Base-by-base conservation (phyloP, 352 stramenopile genomes). In the Elongisporangium anandrum region DNA sequence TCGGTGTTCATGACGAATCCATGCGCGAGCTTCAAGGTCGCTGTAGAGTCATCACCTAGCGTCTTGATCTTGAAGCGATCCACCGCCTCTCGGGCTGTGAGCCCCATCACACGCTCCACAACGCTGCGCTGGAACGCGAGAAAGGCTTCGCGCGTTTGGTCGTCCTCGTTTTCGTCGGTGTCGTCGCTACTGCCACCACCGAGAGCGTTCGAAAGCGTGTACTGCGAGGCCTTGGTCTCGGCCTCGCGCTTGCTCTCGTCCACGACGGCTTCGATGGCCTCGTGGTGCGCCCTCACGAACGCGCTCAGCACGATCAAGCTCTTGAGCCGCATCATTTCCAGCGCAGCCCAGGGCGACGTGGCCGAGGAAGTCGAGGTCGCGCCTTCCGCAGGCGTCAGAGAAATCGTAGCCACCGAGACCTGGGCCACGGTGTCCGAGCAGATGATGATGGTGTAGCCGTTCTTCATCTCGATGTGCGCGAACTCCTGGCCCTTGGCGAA, bases 141-240 rank as follows among this genome's bases (percentile, higher is more conserved):
- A 50, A 88, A 88, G 24, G 63, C 59, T 17, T 79, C 69, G 39
- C 74, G 56, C 4, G 77, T 83, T 4, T 52, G 54, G 41, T 69
- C 68, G 17, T 67, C 57, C 50, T 22, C 67, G 7, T 47, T 56
- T 17, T 67, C 53, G 49, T 65, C 41, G 38, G 72, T 63, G 4
- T 65, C 68, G 47, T 54, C 64, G 13, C 34, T 45, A 17, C 26
- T 22, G 24, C 51, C 41, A 4, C 67, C 56, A 10, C 52, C 51
- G 13, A 88, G 56, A 20, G 76, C 79, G 7, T 45, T 79, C 9
- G 73, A 64, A 22, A 88, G 64, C 19, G 76, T 87, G 60, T 88
- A 88, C 15, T 70, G 63, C 34, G 85, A 73, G 0, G 74, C 79
- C 64, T 73, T 84, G 1, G 53, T 55, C 20, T 72, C 61, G 0